A percentile compares a stretch with the other conserved stretches of the same genome.
These are phyloP conservation scores for Aspergillus tamarii DNA, from an alignment of 2,329 filamentous ascomycete species.

Conservation along the genomic window DNA sequence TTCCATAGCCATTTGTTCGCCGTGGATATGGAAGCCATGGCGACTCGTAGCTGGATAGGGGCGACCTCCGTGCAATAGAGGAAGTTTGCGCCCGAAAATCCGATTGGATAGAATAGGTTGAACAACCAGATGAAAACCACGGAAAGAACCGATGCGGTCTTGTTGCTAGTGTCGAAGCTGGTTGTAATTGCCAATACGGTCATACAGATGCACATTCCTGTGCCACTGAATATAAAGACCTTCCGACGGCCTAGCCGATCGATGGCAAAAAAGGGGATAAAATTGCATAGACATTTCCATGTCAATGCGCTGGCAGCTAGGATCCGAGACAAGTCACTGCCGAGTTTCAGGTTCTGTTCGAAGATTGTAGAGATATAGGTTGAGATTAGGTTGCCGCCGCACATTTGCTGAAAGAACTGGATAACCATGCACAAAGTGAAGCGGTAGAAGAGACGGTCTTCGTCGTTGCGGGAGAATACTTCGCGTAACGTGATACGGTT, in stretches of 20 bases:
- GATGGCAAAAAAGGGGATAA: slow-evolving; percentile 55
- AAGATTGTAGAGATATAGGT: slow-evolving; percentile 23
- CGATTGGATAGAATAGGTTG: slow-evolving; percentile 67
- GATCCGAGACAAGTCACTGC: slow-evolving; percentile 28
- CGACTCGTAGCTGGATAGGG: slow-evolving; percentile 57
- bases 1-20: slow-evolving; percentile 64
- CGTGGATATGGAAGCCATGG: slow-evolving; percentile 61
- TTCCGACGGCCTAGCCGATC: slow-evolving; percentile 55
- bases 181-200: slow-evolving; percentile 50
- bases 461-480: slow-evolving; percentile 19
- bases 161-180: slow-evolving; percentile 30
- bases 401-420: slow-evolving; percentile 26
- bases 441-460: slow-evolving; percentile 25
- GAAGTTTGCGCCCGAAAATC: slow-evolving; percentile 64
- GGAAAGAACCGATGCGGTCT: slow-evolving; percentile 17
- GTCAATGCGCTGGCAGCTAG: slow-evolving; percentile 56
- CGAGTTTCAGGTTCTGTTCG: slow-evolving; percentile 19
- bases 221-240: slow-evolving; percentile 57
- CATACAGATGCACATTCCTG: slow-evolving; percentile 61
- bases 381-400: slow-evolving; percentile 23
- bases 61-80: slow-evolving; percentile 49
- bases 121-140: slow-evolving; percentile 59
- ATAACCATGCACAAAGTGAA: slow-evolving; percentile 23
- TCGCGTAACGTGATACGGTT: slow-evolving; percentile 19
- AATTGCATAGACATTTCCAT: slow-evolving; percentile 60